Evolutionary conservation across 371 early-diverging fungal species (phyloP), one percentile per base, ranked within the genome.

Genomic region (Lichtheimia corymbifera): DNA sequence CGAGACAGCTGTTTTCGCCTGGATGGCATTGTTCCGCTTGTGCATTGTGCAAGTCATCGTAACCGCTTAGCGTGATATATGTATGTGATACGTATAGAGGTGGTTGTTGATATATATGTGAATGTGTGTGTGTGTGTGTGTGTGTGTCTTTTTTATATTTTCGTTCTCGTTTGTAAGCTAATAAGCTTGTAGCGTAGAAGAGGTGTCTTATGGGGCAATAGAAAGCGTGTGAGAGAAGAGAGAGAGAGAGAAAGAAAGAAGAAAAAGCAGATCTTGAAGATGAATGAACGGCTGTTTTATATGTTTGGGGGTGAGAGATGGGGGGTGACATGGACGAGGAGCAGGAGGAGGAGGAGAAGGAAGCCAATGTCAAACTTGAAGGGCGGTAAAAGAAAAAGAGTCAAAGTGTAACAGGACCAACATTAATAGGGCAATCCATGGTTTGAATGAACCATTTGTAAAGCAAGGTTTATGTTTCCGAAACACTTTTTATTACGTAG

Each of bases 371-470:
- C 28, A 28, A 12, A 28, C 24, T 52, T 52, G 53, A 51, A 41
- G 55, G 60, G 60, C 55, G 61, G 54, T 50, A 57, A 61, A 55
- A 55, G 49, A 63, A 72, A 66, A 58, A 64, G 52, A 57, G 55
- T 50, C 49, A 56, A 28, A 45, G 71, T 64, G 71, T 63, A 66
- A 70, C 65, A 58, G 65, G 59, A 53, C 50, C 20, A 49, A 24
- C 20, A 59, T 22, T 12, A 49, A 30, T 15, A 59, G 51, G 27
- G 14, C 15, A 55, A 20, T 41, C 11, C 18, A 52, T 52, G n/a
- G n/a, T 20, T 47, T 47, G 47, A 47, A 20, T 35, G 2, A 35
- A 35, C 11, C 35, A 35, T 35, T 35, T 35, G 35, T 35, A 35
- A 9, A 35, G 35, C 28, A 28, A 28, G 35, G 11, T 35, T 35